Evolutionary conservation across 768 basidiomycete species (phyloP).

Genomic region (Tricholoma sp.): DNA sequence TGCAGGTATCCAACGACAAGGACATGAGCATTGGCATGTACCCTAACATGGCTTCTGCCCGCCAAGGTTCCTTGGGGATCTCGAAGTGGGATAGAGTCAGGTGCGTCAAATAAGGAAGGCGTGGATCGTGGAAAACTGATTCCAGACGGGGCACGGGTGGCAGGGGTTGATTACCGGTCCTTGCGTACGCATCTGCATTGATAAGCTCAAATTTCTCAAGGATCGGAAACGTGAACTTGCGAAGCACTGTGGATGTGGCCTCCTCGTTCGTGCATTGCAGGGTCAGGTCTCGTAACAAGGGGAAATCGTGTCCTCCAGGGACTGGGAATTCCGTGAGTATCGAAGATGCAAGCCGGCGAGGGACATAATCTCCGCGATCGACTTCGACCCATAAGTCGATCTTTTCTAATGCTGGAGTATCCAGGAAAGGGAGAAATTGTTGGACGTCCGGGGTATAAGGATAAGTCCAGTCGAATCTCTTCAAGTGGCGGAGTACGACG

Average conservation of each 20-base stretch:
- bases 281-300: slow-evolving; percentile 35
- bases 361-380: slow-evolving; percentile 23
- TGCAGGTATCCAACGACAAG: slow-evolving; percentile 43
- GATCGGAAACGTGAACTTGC: slow-evolving; percentile 39
- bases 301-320: slow-evolving; percentile 1
- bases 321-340: neutral
- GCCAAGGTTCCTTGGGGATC: slow-evolving; percentile 33
- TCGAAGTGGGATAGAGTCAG: slow-evolving; percentile 45
- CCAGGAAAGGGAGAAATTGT: slow-evolving; percentile 37
- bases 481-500: slow-evolving; percentile 35
- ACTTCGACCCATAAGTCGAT: slow-evolving; percentile 2
- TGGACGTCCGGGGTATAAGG: slow-evolving; percentile 38
- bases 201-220: slow-evolving; percentile 42
- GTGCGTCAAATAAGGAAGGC: slow-evolving; percentile 43
- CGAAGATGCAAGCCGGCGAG: slow-evolving; percentile 4
- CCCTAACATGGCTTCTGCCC: slow-evolving; percentile 37
- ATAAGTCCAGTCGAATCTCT: slow-evolving; percentile 43
- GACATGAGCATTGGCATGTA: slow-evolving; percentile 48
- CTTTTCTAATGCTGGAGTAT: slow-evolving; percentile 20
- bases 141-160: slow-evolving; percentile 44
- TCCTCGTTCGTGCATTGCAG: slow-evolving; percentile 39
- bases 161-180: slow-evolving; percentile 11
- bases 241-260: slow-evolving; percentile 30
- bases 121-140: slow-evolving; percentile 52
- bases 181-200: slow-evolving; percentile 26